Conservation (phyloP, 805 yeast species). For the Suhomyces emberorum region DNA sequence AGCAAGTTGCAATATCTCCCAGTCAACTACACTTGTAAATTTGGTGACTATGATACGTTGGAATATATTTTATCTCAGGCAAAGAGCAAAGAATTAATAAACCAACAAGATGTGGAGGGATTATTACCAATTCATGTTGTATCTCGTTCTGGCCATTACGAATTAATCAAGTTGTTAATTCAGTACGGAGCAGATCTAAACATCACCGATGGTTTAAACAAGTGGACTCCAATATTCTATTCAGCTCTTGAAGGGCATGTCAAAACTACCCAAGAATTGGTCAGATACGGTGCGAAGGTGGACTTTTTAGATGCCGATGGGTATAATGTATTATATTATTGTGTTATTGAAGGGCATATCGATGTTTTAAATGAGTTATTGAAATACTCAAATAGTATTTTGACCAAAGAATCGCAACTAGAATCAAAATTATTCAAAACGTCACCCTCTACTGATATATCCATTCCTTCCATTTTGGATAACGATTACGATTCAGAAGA, state of each 20-base stretch:
- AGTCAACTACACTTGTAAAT: slow-evolving; percentile 82
- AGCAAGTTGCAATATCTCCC: slow-evolving; percentile 66
- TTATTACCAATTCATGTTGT: slow-evolving; percentile 83
- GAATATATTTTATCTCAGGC: slow-evolving; percentile 52
- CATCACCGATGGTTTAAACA: slow-evolving; percentile 76
- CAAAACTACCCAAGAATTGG: slow-evolving; percentile 63
- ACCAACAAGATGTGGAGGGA: slow-evolving; percentile 81
- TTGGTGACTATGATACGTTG: slow-evolving; percentile 72
- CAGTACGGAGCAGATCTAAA: slow-evolving; percentile 73
- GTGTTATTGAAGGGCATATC: slow-evolving; percentile 92
- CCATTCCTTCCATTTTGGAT: slow-evolving; percentile 23
- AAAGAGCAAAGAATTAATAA: slow-evolving; percentile 22
- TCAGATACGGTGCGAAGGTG: slow-evolving; percentile 70
- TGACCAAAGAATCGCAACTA: neutral
- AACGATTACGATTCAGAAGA: slow-evolving; percentile 37
- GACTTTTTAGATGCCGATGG: slow-evolving; percentile 74
- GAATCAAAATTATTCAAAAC: neutral
- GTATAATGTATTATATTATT: slow-evolving; percentile 77
- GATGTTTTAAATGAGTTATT: slow-evolving; percentile 71
- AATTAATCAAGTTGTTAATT: slow-evolving; percentile 64
- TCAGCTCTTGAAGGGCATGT: slow-evolving; percentile 84
- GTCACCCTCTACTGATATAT: neutral
- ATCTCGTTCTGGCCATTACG: slow-evolving; percentile 76
- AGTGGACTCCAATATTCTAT: slow-evolving; percentile 93
- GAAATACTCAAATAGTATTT: slow-evolving; percentile 27